Conservation (phyloP, 345 rosid species). For the Salix exigua region DNA sequence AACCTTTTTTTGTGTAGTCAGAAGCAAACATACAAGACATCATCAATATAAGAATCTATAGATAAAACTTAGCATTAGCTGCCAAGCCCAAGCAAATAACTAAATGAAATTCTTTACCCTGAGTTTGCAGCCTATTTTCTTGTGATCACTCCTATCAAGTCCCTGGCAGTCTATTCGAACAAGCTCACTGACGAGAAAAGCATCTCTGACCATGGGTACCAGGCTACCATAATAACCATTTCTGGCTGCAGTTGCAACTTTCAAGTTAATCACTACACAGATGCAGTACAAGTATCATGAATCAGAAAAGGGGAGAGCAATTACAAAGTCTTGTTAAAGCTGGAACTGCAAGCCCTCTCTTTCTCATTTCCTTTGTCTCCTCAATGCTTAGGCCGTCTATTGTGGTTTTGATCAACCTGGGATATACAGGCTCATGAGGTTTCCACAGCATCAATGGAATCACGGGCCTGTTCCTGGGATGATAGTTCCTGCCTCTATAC, state of each 20-base stretch:
- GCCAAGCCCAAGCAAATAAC: neutral
- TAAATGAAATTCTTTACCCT: constrained; percentile 42
- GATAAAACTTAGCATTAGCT: neutral
- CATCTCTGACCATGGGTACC: constrained; percentile 90
- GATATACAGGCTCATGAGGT: constrained; percentile 90
- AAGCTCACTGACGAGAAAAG: constrained; percentile 63
- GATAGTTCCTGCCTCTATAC: constrained; percentile 81
- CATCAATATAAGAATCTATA: neutral
- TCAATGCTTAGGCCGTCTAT: constrained; percentile 70
- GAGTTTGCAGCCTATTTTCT: constrained; percentile 90
- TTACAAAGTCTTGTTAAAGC: constrained; percentile 73
- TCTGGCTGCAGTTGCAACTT: constrained; percentile 55
- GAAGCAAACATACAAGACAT: neutral
- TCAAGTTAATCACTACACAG: constrained; percentile 7
- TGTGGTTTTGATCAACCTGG: constrained; percentile 79
- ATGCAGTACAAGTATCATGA: neutral
- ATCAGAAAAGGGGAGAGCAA: constrained; percentile 7
- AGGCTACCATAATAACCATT: constrained; percentile 90
- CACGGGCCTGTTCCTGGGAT: constrained; percentile 67
- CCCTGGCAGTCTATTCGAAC: constrained; percentile 83
- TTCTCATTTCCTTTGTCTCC: constrained; percentile 87
- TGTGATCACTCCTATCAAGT: constrained; percentile 76
- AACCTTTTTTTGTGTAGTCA: too few relatives aligned
- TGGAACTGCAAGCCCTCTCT: constrained; percentile 70
- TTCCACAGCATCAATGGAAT: constrained; percentile 90